Base-by-base conservation (phyloP, 2,329 filamentous ascomycete genomes). In the Penicillium polonicum region DNA sequence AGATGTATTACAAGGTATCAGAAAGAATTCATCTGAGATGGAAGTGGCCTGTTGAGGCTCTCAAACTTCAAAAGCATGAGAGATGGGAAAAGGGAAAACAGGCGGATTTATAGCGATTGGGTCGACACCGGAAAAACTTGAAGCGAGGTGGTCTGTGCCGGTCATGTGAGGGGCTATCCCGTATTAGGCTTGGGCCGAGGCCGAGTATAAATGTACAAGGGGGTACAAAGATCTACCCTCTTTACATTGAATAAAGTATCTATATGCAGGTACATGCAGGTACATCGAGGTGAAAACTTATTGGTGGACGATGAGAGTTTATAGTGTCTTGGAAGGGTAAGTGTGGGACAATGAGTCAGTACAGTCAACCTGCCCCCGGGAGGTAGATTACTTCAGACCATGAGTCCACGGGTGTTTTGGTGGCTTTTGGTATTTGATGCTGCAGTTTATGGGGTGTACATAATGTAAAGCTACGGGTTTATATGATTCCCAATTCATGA, bases 131-230 rank as follows among this genome's bases (percentile, higher is more conserved):
- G 65, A 63, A 64, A 64, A 63, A 67, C 60, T 51, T 58, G 72
- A 74, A 74, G 72, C 72, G 72, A 74, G 67, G 23, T 72, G 71
- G 70, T 44, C 70, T 64, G 71, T 74, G 71, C 62, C 5, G 17
- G 5, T 60, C 68, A 72, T 70, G 67, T 72, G 69, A 64, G 50
- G 45, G 13, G 8, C 42, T 49, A 27, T 51, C 27, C 55, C 31
- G 23, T 53, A 45, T 31, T 36, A 35, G 52, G 38, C 27, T 38
- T 45, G n/a, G 39, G 13, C 25, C 31, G 10, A 23, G 19, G 19
- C 23, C 31, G 23, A 29, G 41, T 23, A 53, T 29, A 46, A 8
- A 25, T 12, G 2, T 29, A n/a, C 29, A n/a, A 33, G 5, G 17
- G 27, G 27, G 51, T 31, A 46, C 13, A 38, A n/a, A 17, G 4